Conservation (phyloP, 1,139 yeast species). For the Yarrowia galli region DNA sequence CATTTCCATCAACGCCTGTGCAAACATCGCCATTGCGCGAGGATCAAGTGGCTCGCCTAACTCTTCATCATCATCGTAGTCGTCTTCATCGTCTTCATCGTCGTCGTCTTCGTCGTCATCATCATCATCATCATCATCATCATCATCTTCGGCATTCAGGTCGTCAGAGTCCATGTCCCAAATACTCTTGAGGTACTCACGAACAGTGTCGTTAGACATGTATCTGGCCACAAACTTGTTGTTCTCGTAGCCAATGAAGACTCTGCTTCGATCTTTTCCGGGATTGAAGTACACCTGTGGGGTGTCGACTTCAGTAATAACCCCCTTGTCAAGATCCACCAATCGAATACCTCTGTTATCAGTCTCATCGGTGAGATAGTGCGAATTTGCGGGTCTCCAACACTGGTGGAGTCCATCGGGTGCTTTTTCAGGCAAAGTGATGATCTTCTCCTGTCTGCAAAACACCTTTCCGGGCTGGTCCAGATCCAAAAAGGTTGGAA, state of each 20-base stretch:
- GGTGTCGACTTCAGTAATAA: not conserved
- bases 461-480: not conserved
- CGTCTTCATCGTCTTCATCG: not conserved
- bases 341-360: not conserved
- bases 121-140: not conserved
- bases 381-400: not conserved
- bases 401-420: slow-evolving; percentile 1
- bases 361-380: not conserved
- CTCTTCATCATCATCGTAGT: not conserved
- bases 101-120: not conserved
- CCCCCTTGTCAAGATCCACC: not conserved
- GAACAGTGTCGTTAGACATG: not conserved
- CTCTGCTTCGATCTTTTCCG: not conserved
- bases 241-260: not conserved
- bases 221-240: not conserved
- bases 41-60: no score
- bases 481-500: not conserved
- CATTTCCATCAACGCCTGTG: no score
- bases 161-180: not conserved
- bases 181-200: not conserved
- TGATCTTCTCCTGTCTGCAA: not conserved
- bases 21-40: no score
- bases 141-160: not conserved
- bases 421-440: not conserved
- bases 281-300: not conserved